phyloP scores from a whole-genome alignment of 2,329 filamentous ascomycete genomes.

The Juglanconis juglandina region DNA sequence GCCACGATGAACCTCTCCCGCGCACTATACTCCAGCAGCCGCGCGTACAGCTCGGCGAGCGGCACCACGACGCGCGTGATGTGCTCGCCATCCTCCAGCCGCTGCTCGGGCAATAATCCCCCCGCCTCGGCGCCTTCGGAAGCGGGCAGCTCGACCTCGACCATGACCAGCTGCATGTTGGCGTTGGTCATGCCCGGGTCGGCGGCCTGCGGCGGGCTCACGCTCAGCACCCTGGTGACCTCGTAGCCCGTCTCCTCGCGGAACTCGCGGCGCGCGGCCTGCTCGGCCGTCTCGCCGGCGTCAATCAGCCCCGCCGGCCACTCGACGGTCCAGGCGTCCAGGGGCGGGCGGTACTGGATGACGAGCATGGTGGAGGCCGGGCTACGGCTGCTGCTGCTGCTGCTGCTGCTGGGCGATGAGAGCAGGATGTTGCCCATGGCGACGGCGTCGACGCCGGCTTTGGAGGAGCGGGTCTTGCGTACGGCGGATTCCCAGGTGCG shows the following conservation, averaged over 20 bases:
- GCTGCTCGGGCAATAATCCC: constrained; percentile 47
- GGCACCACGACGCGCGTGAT: constrained; percentile 60
- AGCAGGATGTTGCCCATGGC: constrained; percentile 59
- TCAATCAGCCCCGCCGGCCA: constrained; percentile 54
- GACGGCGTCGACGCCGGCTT: constrained; percentile 56
- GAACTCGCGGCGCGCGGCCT: constrained; percentile 51
- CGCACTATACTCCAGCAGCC: constrained; percentile 43
- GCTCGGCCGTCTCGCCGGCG: constrained; percentile 46
- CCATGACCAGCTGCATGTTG: constrained; percentile 59
- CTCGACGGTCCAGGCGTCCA: constrained; percentile 51
- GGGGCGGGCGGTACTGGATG: constrained; percentile 50
- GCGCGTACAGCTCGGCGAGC: constrained; percentile 52
- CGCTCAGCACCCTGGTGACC: constrained; percentile 40
- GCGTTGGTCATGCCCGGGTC: constrained; percentile 59
- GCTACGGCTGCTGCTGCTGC: neutral
- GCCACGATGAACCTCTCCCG: constrained; percentile 51
- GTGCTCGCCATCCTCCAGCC: constrained; percentile 58
- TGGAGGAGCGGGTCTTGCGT: constrained; percentile 51
- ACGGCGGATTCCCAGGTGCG: constrained; percentile 60
- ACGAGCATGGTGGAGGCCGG: constrained; percentile 43
- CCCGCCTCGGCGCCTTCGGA: constrained; percentile 35
- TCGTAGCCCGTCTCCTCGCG: constrained; percentile 56
- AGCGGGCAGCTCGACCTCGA: constrained; percentile 52
- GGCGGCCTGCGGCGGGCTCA: constrained; percentile 52
- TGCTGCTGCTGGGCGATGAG: constrained; percentile 32